Base-by-base conservation (phyloP, 768 basidiomycete genomes). In the Jaapia argillacea region DNA sequence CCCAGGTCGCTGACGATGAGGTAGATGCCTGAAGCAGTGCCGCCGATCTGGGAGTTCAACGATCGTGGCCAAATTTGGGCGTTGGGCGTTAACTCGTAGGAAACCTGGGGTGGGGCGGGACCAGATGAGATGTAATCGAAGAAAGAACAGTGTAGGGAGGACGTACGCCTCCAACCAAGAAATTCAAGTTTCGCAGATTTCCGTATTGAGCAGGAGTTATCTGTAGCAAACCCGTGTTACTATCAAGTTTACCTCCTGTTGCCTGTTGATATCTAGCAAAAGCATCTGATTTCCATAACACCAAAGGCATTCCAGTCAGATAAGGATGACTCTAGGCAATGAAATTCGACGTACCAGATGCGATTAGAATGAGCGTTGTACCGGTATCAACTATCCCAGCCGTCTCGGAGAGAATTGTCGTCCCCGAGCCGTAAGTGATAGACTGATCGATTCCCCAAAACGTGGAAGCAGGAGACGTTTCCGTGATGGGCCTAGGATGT, bases 51-150 rank as follows among this genome's bases (percentile, higher is more conserved):
- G 7, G 55, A 49, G 48, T 66, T 67, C 27, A 67, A 51, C 2
- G 57, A 43, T 40, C 61, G 58, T 36, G 65, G 65, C 63, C 62
- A 65, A 27, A 60, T 52, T 54, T 66, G 65, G 10, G 62, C 66
- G 42, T 66, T 62, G 7, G 37, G 10, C 7, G 22, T 21, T 7
- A 38, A 21, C 10, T 38, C 37, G 37, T 38, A 10, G 21, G 28
- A 33, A 10, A 33, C 28, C 28, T 33, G 16, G 10, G 22, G 22
- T 38, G 10, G 22, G 37, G 22, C 22, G 13, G 7, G 10, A 7
- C 10, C 37, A 38, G 16, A 33, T 16, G 16, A 10, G 31, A 10
- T 10, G 16, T 16, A 33, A 10, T 10, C 31, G 10, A 7, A 21
- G 12, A 38, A 21, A 22, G 28, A 16, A 33, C 28, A 33, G 10